Percentiles rank a stretch among this genome's conserved stretches.
Conservation (phyloP, 2,329 filamentous ascomycete genomes). For the Venturia oleaginea region DNA sequence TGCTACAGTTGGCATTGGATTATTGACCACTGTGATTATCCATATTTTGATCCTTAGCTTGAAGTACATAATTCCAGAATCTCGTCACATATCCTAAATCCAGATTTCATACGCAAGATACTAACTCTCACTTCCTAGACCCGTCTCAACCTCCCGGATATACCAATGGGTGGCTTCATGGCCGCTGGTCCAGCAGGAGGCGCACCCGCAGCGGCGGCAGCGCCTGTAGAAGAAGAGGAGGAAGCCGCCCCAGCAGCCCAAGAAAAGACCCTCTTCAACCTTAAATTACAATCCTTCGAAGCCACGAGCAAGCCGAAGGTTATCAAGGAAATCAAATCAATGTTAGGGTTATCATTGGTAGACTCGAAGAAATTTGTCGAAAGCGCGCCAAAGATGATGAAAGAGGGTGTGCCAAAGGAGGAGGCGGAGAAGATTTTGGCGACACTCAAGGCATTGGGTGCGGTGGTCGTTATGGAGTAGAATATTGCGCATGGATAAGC, state of each 20-base stretch:
- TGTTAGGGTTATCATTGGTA: conserved; percentile 90
- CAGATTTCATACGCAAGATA: background rate
- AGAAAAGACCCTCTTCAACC: conserved; percentile 93
- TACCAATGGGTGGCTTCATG: conserved; percentile 87
- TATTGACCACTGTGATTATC: background rate
- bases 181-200: conserved; percentile 56
- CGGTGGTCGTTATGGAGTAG: conserved; percentile 86
- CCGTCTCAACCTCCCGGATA: conserved; percentile 93
- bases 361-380: conserved; percentile 99
- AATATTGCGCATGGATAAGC: background rate
- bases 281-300: conserved; percentile 90
- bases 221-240: conserved; percentile 58
- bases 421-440: conserved; percentile 98
- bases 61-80: background rate
- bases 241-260: conserved; percentile 82
- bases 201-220: conserved; percentile 56
- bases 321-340: conserved; percentile 98
- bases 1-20: background rate
- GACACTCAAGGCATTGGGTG: conserved; percentile 86
- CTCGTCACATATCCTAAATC: background rate
- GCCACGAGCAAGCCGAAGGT: conserved; percentile 89
- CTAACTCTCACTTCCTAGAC: conserved; percentile 44
- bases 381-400: conserved; percentile 95
- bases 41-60: background rate
- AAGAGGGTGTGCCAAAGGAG: conserved; percentile 97